Conservation (phyloP, 306 rosid species). For the Quercus mongolica region DNA sequence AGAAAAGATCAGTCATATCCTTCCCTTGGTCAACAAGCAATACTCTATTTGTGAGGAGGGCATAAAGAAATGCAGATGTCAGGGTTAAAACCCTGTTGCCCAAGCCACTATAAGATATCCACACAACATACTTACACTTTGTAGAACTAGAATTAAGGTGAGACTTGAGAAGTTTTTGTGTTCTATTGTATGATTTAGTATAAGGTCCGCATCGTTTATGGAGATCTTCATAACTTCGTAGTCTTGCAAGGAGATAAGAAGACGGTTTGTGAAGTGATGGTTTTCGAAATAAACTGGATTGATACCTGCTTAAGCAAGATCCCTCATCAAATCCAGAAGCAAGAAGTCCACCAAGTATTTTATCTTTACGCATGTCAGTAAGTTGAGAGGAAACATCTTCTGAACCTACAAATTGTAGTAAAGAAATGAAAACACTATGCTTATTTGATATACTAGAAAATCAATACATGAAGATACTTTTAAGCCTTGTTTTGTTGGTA, state of each 20-base stretch:
- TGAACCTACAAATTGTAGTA: constrained; percentile 10
- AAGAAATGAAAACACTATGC: not conserved
- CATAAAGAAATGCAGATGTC: constrained; percentile 66
- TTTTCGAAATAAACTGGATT: constrained; percentile 39
- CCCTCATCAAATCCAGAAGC: constrained; percentile 47
- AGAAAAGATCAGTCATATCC: constrained; percentile 62
- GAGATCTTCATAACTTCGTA: constrained; percentile 54
- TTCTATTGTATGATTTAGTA: constrained; percentile 51
- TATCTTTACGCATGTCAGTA: constrained; percentile 33
- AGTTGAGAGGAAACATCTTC: constrained; percentile 22
- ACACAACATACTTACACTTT: constrained; percentile 55
- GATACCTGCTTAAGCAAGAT: constrained; percentile 66
- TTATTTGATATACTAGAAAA: not conserved
- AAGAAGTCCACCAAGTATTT: constrained; percentile 52
- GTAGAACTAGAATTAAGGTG: constrained; percentile 26
- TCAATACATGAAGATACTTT: not conserved
- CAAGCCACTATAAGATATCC: constrained; percentile 70
- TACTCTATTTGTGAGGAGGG: constrained; percentile 68
- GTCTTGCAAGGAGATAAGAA: constrained; percentile 51
- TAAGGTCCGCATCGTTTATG: constrained; percentile 66
- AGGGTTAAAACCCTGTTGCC: constrained; percentile 66
- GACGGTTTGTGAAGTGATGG: constrained; percentile 41
- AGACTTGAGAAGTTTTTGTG: constrained; percentile 45
- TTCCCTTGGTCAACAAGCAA: constrained; percentile 67
- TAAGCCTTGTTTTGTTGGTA: not conserved